Conservation (phyloP, 805 yeast genomes). For the Metschnikowia orientalis region DNA sequence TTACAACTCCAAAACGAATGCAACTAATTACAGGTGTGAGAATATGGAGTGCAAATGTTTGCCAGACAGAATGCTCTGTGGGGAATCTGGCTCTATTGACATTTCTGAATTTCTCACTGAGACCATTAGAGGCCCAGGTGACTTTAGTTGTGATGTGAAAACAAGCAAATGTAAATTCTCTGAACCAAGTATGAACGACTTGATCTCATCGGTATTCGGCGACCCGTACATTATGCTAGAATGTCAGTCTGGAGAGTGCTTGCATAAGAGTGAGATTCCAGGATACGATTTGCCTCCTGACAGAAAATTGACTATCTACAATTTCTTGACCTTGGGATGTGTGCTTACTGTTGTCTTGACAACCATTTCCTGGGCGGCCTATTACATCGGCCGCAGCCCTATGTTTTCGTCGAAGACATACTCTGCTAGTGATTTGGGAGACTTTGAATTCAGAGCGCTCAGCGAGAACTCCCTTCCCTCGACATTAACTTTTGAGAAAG, state of each 20-base stretch:
- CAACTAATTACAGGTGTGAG: slow-evolving; percentile 75
- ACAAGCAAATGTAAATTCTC: slow-evolving; percentile 68
- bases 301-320: slow-evolving; percentile 40
- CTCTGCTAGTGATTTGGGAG: slow-evolving; percentile 15
- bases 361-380: slow-evolving; percentile 38
- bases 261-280: slow-evolving; percentile 89
- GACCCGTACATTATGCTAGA: slow-evolving; percentile 80
- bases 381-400: slow-evolving; percentile 57
- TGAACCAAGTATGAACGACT: slow-evolving; percentile 94
- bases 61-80: slow-evolving; percentile 91
- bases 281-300: slow-evolving; percentile 73
- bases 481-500: slow-evolving; percentile 67
- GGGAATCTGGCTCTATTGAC: slow-evolving; percentile 90
- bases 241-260: slow-evolving; percentile 86
- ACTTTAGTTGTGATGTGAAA: slow-evolving; percentile 71
- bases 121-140: slow-evolving; percentile 91
- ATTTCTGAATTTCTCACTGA: slow-evolving; percentile 88
- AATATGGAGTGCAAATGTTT: slow-evolving; percentile 81
- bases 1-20: slow-evolving; percentile 55
- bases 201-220: slow-evolving; percentile 90
- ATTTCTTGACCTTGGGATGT: slow-evolving; percentile 43
- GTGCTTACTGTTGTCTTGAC: slow-evolving; percentile 42
- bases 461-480: slow-evolving; percentile 60
- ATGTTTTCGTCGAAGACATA: slow-evolving; percentile 44
- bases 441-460: slow-evolving; percentile 36